Evolutionary conservation across 1,284 basidiomycete genomes (phyloP).

Genomic region (Albatrellus sp.): DNA sequence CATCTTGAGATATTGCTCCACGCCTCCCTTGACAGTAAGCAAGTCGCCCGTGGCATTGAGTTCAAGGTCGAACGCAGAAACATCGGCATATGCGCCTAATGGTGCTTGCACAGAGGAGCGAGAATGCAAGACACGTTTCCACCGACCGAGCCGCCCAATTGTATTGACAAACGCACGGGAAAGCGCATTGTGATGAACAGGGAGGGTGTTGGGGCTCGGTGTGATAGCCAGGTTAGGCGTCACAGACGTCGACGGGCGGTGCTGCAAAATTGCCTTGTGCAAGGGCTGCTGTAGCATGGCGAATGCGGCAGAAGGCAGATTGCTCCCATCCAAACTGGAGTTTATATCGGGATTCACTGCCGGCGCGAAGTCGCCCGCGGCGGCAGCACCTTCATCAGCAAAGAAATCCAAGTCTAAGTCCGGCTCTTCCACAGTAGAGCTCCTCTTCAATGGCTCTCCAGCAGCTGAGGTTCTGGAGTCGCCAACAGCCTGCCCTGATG

Average conservation of each 20-base stretch:
- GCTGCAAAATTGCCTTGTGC: conserved; percentile 27
- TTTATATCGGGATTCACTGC: conserved; percentile 10
- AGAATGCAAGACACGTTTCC: conserved; percentile 65
- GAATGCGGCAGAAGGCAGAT: conserved; percentile 13
- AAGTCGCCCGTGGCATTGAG: conserved; percentile 43
- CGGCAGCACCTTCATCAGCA: conserved; percentile 21
- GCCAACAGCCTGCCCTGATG: conserved; percentile 12
- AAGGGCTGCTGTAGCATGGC: conserved; percentile 29
- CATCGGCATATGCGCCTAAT: conserved; percentile 34
- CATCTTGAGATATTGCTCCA: conserved; percentile 56
- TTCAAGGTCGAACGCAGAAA: conserved; percentile 61
- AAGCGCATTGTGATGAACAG: conserved; percentile 50
- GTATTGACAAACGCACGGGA: conserved; percentile 73
- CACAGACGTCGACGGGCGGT: conserved; percentile 18
- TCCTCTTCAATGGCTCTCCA: conserved; percentile 24
- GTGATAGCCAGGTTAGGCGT: conserved; percentile 19
- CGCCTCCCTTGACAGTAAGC: conserved; percentile 45
- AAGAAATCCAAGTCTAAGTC: conserved; percentile 68
- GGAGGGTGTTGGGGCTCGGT: conserved; percentile 30
- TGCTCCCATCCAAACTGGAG: conserved; percentile 7
- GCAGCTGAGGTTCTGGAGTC: conserved; percentile 7
- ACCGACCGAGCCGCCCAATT: conserved; percentile 68
- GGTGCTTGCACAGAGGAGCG: conserved; percentile 26
- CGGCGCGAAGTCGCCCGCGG: background rate
- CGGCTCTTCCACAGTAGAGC: conserved; percentile 30